Conservation (phyloP, 768 basidiomycete genomes). For the Mycena capillaripes region DNA sequence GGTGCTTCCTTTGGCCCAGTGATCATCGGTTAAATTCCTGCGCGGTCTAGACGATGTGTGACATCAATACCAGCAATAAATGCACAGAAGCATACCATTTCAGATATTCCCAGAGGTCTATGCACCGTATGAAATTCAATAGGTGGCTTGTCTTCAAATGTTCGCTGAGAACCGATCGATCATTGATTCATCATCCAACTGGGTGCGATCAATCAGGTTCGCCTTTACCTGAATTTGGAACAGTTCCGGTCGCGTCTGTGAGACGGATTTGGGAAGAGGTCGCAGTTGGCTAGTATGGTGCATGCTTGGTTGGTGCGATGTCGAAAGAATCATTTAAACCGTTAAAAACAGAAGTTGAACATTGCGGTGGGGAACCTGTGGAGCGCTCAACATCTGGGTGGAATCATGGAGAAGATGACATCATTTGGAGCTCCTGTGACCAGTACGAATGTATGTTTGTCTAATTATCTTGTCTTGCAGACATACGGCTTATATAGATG, state of each 20-base stretch:
- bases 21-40: no score
- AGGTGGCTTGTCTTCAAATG: background rate
- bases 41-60: no score
- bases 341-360: background rate
- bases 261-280: slow-evolving; percentile 1
- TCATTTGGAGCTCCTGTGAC: no score
- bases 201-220: no score
- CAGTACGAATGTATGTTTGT: no score
- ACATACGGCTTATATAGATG: background rate
- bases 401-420: background rate
- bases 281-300: background rate
- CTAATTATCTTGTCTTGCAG: background rate
- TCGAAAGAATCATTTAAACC: no score
- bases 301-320: no score
- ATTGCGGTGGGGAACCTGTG: background rate
- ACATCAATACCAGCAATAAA: no score
- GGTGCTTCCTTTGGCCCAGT: no score
- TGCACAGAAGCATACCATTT: background rate
- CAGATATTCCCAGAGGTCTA: background rate
- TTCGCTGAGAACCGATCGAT: background rate
- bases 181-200: no score
- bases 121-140: background rate
- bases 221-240: background rate
- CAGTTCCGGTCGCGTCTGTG: background rate
- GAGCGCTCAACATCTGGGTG: background rate